A percentile compares a stretch with the other conserved stretches of the same genome.
phyloP scores from a whole-genome alignment of 2,329 filamentous ascomycete genomes.

The Aureobasidium lini region DNA sequence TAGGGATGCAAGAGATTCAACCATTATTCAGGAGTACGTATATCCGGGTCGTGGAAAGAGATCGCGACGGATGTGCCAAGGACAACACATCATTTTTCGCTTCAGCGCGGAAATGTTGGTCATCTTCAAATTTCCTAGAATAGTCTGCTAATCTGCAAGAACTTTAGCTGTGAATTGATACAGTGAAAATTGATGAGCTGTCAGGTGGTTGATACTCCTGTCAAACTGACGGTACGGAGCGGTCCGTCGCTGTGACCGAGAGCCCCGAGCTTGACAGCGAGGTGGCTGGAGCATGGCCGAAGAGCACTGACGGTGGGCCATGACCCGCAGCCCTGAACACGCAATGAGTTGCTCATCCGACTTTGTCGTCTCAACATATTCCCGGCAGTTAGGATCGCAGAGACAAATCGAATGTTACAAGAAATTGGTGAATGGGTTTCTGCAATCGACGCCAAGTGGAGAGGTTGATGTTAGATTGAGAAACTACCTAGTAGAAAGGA shows the following conservation, averaged over 20 bases:
- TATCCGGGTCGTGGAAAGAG: neutral
- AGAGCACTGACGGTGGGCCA: neutral
- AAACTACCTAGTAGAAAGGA: slow-evolving; percentile 5
- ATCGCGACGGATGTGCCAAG: neutral
- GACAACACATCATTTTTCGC: neutral
- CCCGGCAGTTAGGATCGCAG: no score
- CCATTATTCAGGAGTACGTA: neutral
- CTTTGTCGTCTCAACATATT: no score
- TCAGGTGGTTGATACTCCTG: neutral
- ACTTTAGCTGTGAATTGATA: neutral
- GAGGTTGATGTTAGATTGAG: neutral
- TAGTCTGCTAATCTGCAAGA: neutral
- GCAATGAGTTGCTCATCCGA: neutral
- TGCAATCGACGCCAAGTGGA: neutral
- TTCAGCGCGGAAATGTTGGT: neutral
- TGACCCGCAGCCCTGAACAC: neutral
- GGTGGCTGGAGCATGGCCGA: neutral
- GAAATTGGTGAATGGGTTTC: neutral
- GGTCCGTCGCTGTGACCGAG: neutral
- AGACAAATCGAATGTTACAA: neutral
- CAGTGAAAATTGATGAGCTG: neutral
- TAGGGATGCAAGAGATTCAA: neutral
- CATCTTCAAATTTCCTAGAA: neutral
- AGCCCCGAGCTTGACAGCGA: neutral
- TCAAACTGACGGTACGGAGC: neutral